Conservation (phyloP, 2,329 filamentous ascomycete species). For the Talaromyces marneffei region DNA sequence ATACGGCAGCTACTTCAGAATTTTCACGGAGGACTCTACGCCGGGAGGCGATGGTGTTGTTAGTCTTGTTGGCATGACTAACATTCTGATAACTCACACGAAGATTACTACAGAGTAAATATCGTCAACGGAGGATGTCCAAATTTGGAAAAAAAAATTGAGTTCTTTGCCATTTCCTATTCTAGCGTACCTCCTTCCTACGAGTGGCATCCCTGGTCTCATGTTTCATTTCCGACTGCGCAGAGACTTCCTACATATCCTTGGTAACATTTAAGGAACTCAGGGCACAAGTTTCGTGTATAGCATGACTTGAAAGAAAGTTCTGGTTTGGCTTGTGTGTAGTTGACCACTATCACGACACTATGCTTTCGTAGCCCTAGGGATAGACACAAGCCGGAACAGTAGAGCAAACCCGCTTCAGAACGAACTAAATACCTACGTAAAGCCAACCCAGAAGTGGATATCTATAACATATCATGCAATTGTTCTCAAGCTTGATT, state of each 20-base stretch:
- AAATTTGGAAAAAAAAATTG: not conserved
- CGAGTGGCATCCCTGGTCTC: not conserved
- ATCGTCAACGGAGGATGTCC: not conserved
- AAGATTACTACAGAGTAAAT: not conserved
- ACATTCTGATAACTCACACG: not conserved
- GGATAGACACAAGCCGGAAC: not conserved
- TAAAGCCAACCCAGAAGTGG: not conserved
- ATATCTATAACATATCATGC: not conserved
- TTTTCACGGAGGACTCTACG: conserved; percentile 1
- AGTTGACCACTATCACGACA: not conserved
- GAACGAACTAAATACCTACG: not conserved
- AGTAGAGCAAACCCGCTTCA: not conserved
- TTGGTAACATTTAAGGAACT: not conserved
- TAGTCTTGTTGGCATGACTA: not conserved
- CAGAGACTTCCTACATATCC: not conserved
- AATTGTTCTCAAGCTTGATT: not conserved
- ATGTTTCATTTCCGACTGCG: not conserved
- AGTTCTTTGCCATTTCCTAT: not conserved
- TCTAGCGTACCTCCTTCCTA: not conserved
- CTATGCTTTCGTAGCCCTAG: not conserved
- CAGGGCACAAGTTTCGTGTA: not conserved
- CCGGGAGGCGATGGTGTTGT: not conserved
- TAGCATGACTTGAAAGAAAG: not conserved
- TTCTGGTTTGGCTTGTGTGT: not conserved
- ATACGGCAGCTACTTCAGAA: not conserved